Percentiles rank a stretch among this genome's conserved stretches.
phyloP scores from a whole-genome alignment of 768 basidiomycete species.

The Trametes villosa region DNA sequence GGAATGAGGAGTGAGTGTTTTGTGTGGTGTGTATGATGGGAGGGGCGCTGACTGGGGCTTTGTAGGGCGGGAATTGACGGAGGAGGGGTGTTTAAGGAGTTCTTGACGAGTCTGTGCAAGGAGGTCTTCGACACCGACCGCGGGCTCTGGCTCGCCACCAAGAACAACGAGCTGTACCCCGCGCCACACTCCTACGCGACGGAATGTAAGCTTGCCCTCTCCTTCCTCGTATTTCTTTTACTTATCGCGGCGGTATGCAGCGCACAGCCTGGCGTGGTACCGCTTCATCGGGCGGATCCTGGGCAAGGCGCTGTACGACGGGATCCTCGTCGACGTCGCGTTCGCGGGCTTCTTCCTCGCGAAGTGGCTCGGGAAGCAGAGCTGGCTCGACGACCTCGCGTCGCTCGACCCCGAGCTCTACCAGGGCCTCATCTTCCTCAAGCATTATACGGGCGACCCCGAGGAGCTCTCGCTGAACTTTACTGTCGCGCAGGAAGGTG shows the following conservation, averaged over 20 bases:
- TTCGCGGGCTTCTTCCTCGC: slow-evolving; percentile 96
- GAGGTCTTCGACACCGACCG: slow-evolving; percentile 96
- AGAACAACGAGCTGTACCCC: slow-evolving; percentile 93
- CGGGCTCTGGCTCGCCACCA: slow-evolving; percentile 90
- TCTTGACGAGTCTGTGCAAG: slow-evolving; percentile 88
- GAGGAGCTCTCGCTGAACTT: slow-evolving; percentile 93
- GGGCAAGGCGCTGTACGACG: slow-evolving; percentile 96
- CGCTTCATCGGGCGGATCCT: slow-evolving; percentile 91
- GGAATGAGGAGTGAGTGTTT: slow-evolving; percentile 73
- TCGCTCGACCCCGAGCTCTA: slow-evolving; percentile 94
- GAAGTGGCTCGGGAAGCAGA: slow-evolving; percentile 94
- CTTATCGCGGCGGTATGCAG: slow-evolving; percentile 45
- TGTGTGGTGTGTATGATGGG: neutral
- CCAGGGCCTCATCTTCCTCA: slow-evolving; percentile 88
- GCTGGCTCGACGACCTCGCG: slow-evolving; percentile 89
- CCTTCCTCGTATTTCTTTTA: too few species aligned
- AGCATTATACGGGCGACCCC: slow-evolving; percentile 84
- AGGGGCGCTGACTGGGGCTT: neutral
- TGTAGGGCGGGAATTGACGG: slow-evolving; percentile 90
- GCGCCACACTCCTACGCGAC: slow-evolving; percentile 92
- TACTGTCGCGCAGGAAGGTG: slow-evolving; percentile 84
- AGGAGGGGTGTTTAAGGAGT: slow-evolving; percentile 98
- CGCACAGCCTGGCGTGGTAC: slow-evolving; percentile 89
- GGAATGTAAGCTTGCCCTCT: slow-evolving; percentile 63
- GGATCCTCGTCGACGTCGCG: slow-evolving; percentile 91